Conservation (phyloP, 352 stramenopile species). For the Pseudoperonospora humuli region DNA sequence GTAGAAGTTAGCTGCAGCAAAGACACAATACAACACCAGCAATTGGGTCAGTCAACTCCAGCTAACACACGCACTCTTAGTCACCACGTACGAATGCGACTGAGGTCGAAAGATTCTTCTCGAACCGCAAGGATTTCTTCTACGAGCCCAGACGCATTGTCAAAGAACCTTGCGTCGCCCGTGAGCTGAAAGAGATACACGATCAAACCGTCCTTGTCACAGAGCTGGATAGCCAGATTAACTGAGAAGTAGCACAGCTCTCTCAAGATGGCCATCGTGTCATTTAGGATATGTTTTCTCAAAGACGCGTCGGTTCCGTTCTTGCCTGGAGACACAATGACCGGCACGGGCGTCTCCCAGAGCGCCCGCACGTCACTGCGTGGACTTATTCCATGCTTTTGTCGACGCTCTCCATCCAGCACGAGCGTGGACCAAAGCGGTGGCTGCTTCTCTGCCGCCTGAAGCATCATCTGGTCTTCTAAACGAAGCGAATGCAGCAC, state of each 20-base stretch:
- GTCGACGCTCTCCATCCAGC: constrained; percentile 23
- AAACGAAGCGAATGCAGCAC: constrained; percentile 59
- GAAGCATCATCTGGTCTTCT: constrained; percentile 32
- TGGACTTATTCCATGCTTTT: constrained; percentile 23
- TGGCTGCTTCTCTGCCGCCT: constrained; percentile 4
- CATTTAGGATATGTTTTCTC: constrained; percentile 52
- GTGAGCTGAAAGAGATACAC: constrained; percentile 93
- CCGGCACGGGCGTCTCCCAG: constrained; percentile 40
- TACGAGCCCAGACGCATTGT: constrained; percentile 84
- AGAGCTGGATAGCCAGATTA: constrained; percentile 54
- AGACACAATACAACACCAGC: constrained; percentile 1
- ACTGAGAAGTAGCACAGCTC: constrained; percentile 82
- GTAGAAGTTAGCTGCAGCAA: constrained; percentile 81
- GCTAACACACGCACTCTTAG: not conserved
- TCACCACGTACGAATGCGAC: constrained; percentile 48
- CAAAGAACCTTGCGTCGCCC: constrained; percentile 84
- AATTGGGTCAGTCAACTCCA: not conserved
- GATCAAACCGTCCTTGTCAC: constrained; percentile 81
- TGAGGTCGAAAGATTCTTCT: constrained; percentile 74
- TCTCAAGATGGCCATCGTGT: constrained; percentile 70
- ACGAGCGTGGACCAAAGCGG: constrained; percentile 25
- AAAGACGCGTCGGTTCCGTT: constrained; percentile 37
- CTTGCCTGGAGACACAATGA: constrained; percentile 27
- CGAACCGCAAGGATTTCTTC: constrained; percentile 90
- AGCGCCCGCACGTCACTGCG: constrained; percentile 49